A percentile compares a stretch with the other conserved stretches of the same genome.
These are phyloP conservation scores for Aeschynomene evenia DNA, from an alignment of 306 rosid genomes.

Conservation along the genomic window DNA sequence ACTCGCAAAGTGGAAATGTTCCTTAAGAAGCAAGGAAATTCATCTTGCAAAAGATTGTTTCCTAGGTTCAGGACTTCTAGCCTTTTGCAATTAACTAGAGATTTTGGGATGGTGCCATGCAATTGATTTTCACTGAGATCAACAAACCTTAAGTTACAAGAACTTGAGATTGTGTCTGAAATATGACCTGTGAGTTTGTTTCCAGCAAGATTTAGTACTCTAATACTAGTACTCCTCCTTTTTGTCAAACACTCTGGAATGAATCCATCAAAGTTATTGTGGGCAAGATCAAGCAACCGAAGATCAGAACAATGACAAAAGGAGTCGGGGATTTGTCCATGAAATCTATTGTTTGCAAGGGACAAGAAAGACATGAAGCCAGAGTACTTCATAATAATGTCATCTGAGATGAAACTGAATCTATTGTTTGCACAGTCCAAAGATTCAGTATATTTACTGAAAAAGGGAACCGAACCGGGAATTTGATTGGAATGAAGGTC, in stretches of 20 bases:
- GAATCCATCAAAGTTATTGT: constrained; percentile 20
- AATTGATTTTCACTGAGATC: constrained; percentile 33
- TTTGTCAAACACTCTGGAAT: constrained; percentile 32
- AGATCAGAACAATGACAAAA: constrained; percentile 20
- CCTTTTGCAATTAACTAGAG: constrained; percentile 28
- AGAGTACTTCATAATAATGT: constrained; percentile 1
- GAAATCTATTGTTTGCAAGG: constrained; percentile 19
- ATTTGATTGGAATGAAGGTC: constrained; percentile 55
- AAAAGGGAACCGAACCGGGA: constrained; percentile 23
- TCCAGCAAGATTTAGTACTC: constrained; percentile 15
- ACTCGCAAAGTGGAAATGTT: constrained; percentile 14
- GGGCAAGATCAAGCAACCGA: constrained; percentile 38
- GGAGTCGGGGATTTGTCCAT: constrained; percentile 14
- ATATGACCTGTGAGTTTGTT: constrained; percentile 31
- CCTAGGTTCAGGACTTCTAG: constrained; percentile 29
- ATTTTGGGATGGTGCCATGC: constrained; percentile 26
- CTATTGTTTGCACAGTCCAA: constrained; percentile 41
- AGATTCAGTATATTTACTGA: not conserved
- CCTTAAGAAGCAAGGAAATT: constrained; percentile 33
- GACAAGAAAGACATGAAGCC: not conserved
- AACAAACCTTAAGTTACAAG: constrained; percentile 27
- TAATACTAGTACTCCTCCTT: not conserved
- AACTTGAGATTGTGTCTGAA: not conserved
- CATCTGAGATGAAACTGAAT: constrained; percentile 26
- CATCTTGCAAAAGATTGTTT: constrained; percentile 1